phyloP scores from a whole-genome alignment of 257 asterid genomes.

The Buddleja alternifolia region DNA sequence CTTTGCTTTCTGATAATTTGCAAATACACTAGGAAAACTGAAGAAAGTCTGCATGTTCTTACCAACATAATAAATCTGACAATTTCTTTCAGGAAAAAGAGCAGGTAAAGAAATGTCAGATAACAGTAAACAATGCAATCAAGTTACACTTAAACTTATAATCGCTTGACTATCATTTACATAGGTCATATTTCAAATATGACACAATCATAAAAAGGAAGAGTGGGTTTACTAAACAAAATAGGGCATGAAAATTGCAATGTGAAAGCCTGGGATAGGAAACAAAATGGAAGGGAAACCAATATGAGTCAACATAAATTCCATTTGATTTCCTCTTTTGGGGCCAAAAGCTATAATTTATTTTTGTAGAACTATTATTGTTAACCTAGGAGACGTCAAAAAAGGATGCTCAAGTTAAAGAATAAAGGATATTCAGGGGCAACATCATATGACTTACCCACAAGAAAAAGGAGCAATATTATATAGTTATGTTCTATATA shows the following conservation, averaged over 20 bases:
- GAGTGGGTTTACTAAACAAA: constrained; percentile 1
- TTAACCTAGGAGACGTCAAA: background rate
- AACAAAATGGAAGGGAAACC: background rate
- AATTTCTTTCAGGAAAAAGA: too few relatives aligned
- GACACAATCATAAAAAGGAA: background rate
- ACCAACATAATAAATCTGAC: too few relatives aligned
- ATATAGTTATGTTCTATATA: background rate
- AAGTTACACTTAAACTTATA: constrained; percentile 9
- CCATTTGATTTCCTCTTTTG: too few relatives aligned
- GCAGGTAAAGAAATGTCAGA: too few relatives aligned
- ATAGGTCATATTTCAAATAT: background rate
- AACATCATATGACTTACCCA: too few relatives aligned
- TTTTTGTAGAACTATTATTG: constrained; percentile 5
- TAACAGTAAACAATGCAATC: too few relatives aligned
- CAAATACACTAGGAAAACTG: too few relatives aligned
- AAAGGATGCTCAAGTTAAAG: background rate
- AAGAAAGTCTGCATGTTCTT: too few relatives aligned
- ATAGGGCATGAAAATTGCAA: too few relatives aligned
- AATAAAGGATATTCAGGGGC: background rate
- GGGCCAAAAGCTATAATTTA: background rate
- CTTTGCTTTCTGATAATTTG: too few relatives aligned
- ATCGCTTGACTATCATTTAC: background rate
- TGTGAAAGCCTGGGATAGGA: background rate
- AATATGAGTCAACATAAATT: background rate
- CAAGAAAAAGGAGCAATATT: too few relatives aligned